Percentiles rank a stretch among this genome's conserved stretches.
These are phyloP conservation scores for Themeda triandra DNA, from an alignment of 176 grass and related monocot genomes.

Conservation along the genomic window DNA sequence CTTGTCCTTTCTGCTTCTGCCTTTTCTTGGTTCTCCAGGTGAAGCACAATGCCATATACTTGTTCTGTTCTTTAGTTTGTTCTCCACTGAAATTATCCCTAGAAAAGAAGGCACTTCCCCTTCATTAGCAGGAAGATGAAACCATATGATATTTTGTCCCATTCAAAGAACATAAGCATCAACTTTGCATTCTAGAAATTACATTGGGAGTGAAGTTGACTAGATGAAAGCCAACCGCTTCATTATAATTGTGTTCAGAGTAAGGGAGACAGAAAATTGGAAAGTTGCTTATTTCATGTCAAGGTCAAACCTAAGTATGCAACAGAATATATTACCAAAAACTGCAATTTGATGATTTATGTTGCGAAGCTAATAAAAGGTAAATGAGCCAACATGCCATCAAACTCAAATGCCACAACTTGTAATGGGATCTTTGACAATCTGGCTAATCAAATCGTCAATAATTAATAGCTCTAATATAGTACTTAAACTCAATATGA, in stretches of 20 bases:
- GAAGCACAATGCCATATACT: slow-evolving; percentile 25
- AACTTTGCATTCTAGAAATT: slow-evolving; percentile 15
- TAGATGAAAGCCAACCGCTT: slow-evolving; percentile 2
- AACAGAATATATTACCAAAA: neutral
- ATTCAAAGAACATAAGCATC: slow-evolving; percentile 9
- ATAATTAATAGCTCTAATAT: neutral
- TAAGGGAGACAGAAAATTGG: slow-evolving; percentile 10
- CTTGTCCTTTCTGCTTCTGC: slow-evolving; percentile 26
- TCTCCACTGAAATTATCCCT: slow-evolving; percentile 46
- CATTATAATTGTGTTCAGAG: neutral
- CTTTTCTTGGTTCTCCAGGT: slow-evolving; percentile 27
- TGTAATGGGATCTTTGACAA: neutral
- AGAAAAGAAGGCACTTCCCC: slow-evolving; percentile 20
- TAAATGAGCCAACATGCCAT: neutral
- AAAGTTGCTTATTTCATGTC: slow-evolving; percentile 5
- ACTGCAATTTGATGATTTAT: neutral
- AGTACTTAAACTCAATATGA: neutral
- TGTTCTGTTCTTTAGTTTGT: slow-evolving; percentile 36
- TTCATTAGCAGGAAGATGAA: slow-evolving; percentile 7
- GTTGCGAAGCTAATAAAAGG: neutral
- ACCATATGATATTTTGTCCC: slow-evolving; percentile 5
- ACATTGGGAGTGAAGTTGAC: neutral
- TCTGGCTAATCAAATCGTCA: neutral
- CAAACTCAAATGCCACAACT: neutral
- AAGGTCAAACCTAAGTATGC: slow-evolving; percentile 2